Evolutionary conservation across 352 stramenopile species (phyloP), one percentile per base, ranked within the genome.

Genomic region (Peronospora tabacina): DNA sequence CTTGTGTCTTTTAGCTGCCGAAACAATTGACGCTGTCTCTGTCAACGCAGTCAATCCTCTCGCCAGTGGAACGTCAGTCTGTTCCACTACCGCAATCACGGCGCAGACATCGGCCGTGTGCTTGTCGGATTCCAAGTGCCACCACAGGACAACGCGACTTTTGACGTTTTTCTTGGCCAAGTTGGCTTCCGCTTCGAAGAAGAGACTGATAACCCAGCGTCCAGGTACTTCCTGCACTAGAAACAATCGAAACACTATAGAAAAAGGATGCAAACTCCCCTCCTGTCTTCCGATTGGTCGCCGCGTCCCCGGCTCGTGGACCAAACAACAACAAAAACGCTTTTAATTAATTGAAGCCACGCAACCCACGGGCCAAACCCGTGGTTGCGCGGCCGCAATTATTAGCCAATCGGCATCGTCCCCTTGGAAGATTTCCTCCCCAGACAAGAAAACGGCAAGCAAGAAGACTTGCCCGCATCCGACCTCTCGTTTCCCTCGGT

Each of bases 31-130:
- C 12, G 37, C 3, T 38, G 30, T 33, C n/a, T 58, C 20, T 17
- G 29, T 13, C 20, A 15, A 5, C 40, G 7, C 46, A 78, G 68
- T 35, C 52, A 71, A 64, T 68, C 68, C 9, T 47, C 57, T 1
- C 71, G 66, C n/a, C 75, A 75, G 28, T 98, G 90, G 90, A 98
- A 99, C 66, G 84, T 98, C 39, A 97, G 88, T 55, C 77, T 99
- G 8, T 99, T 99, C 68, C 96, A 99, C 68, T 99, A 99, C 60
- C 79, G 96, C 51, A 99, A 99, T 68, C 95, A 99, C 60, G 96
- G 95, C 45, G 94, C 96, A 61, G 95, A 99, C 58, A 97, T 98
- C 65, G 96, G 96, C 29, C 82, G 95, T 36, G 95, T 98, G 20
- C 70, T 99, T 7, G 95, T 98, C 0, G 96, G 90, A 4, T 94